These are phyloP conservation scores for Thraustotheca clavata DNA, from an alignment of 352 stramenopile species.

Conservation along the genomic window DNA sequence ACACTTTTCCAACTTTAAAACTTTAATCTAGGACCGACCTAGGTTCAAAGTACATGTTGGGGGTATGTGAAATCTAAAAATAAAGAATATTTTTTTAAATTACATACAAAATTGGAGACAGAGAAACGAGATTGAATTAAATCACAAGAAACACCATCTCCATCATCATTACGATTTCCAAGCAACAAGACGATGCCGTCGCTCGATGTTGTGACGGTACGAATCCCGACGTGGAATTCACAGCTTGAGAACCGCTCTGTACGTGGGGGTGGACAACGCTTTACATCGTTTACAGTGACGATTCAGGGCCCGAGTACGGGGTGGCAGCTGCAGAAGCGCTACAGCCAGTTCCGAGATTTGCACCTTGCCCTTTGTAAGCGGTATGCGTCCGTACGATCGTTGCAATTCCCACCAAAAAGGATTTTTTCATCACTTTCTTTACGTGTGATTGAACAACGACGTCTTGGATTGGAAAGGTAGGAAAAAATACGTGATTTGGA, in stretches of 20 bases:
- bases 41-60: too few relatives aligned
- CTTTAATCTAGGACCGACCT: too few relatives aligned
- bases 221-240: slow-evolving; percentile 19
- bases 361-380: slow-evolving; percentile 72
- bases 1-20: too few relatives aligned
- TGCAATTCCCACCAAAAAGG: slow-evolving; percentile 81
- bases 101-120: background rate
- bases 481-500: background rate
- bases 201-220: background rate
- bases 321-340: slow-evolving; percentile 64
- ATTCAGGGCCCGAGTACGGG: slow-evolving; percentile 63
- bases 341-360: slow-evolving; percentile 76
- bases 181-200: background rate
- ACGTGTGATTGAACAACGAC: slow-evolving; percentile 78
- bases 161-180: too few relatives aligned
- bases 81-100: background rate
- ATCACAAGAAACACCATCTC: background rate
- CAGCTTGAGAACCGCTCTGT: slow-evolving; percentile 3
- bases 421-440: slow-evolving; percentile 83
- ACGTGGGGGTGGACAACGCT: slow-evolving; percentile 30
- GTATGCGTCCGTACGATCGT: slow-evolving; percentile 67
- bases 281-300: slow-evolving; percentile 69
- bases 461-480: slow-evolving; percentile 59
- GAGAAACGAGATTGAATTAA: background rate
- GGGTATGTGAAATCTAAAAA: background rate